Evolutionary conservation across 129 eudicot species (phyloP).

Genomic region (Logfia minima): DNA sequence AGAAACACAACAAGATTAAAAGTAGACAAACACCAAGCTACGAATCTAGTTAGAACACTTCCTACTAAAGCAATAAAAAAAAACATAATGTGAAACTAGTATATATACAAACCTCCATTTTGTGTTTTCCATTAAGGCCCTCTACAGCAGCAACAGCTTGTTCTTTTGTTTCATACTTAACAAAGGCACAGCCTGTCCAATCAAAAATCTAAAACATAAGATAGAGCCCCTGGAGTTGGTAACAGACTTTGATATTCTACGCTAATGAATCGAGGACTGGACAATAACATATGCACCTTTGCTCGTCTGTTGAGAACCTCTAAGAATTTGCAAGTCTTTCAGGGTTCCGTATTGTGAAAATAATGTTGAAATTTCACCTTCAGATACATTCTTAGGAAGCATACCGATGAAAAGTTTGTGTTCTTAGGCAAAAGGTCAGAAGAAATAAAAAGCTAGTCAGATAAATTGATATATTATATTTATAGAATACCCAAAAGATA

Average conservation of each 20-base stretch:
- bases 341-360: slow-evolving; percentile 82
- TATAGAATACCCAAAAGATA: slow-evolving; percentile 4
- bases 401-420: slow-evolving; percentile 96
- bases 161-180: slow-evolving; percentile 91
- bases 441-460: slow-evolving; percentile 15
- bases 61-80: slow-evolving; percentile 13
- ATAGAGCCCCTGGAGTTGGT: slow-evolving; percentile 13
- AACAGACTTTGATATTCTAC: slow-evolving; percentile 16
- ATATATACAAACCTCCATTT: slow-evolving; percentile 83
- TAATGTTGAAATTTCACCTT: slow-evolving; percentile 79
- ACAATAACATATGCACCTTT: slow-evolving; percentile 54
- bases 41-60: not conserved
- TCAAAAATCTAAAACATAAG: slow-evolving; percentile 17
- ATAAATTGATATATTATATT: slow-evolving; percentile 3
- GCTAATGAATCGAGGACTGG: slow-evolving; percentile 6
- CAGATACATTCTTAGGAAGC: slow-evolving; percentile 95
- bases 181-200: slow-evolving; percentile 86
- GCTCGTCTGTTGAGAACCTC: slow-evolving; percentile 98
- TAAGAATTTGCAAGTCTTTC: slow-evolving; percentile 85
- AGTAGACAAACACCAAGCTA: not conserved
- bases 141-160: slow-evolving; percentile 96
- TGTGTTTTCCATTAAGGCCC: slow-evolving; percentile 92
- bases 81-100: slow-evolving; percentile 25
- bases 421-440: slow-evolving; percentile 46
- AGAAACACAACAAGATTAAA: slow-evolving; percentile 9